These are phyloP conservation scores for Catenaria anguillulae DNA, from an alignment of 371 early-diverging fungal species.

Conservation along the genomic window DNA sequence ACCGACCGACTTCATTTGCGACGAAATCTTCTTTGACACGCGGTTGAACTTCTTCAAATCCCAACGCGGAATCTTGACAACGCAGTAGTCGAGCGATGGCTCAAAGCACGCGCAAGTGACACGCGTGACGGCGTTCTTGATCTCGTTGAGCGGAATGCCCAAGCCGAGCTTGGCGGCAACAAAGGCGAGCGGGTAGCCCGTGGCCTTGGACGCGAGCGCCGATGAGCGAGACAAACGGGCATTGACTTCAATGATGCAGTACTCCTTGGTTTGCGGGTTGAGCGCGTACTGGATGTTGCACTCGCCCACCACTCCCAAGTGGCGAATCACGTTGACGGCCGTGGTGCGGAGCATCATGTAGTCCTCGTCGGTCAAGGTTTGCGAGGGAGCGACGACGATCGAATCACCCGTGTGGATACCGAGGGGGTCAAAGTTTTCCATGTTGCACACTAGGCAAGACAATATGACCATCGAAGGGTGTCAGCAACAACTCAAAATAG, in stretches of 20 bases:
- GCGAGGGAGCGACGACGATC: constrained; percentile 88
- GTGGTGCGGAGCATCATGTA: constrained; percentile 87
- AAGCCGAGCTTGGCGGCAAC: constrained; percentile 89
- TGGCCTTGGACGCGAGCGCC: constrained; percentile 89
- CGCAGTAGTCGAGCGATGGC: constrained; percentile 77
- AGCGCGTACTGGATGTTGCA: constrained; percentile 93
- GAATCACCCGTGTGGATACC: constrained; percentile 91
- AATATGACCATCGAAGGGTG: no score
- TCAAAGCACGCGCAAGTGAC: constrained; percentile 89
- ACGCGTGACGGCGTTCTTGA: constrained; percentile 79
- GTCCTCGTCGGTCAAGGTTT: constrained; percentile 83
- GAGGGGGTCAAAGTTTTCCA: constrained; percentile 93
- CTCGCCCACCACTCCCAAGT: constrained; percentile 92
- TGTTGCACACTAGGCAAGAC: constrained; percentile 87
- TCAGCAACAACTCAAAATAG: no score
- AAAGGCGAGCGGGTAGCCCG: constrained; percentile 88
- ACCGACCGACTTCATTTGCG: constrained; percentile 87
- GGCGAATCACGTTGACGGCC: constrained; percentile 83
- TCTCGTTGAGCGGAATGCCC: constrained; percentile 62
- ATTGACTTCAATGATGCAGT: constrained; percentile 88
- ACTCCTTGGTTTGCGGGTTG: constrained; percentile 70
- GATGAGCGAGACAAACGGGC: constrained; percentile 73
- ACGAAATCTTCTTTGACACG: constrained; percentile 63
- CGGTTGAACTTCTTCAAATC: constrained; percentile 82
- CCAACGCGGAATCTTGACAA: constrained; percentile 92